Evolutionary conservation across 2,329 filamentous ascomycete species (phyloP).

Genomic region (Akanthomyces muscarius): DNA sequence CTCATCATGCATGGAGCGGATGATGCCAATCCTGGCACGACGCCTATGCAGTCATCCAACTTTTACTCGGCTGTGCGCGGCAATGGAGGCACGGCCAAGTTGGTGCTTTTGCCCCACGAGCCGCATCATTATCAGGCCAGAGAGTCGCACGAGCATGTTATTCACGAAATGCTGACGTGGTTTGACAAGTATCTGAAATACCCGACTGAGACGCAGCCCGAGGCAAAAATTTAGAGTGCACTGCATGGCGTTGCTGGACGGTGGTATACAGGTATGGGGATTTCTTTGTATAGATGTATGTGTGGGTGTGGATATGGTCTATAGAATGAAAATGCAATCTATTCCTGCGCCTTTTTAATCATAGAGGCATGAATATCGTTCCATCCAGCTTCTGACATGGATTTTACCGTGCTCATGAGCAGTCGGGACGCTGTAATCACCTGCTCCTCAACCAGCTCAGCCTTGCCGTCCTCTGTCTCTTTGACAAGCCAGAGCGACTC

Average conservation of each 20-base stretch:
- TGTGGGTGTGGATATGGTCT: neutral
- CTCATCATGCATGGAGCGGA: constrained; percentile 9
- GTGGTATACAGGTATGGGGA: neutral
- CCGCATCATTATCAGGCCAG: constrained; percentile 14
- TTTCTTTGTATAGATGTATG: neutral
- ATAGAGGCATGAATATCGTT: constrained; percentile 48
- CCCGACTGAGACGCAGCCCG: neutral
- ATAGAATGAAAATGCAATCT: constrained; percentile 15
- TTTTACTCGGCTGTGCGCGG: constrained; percentile 13
- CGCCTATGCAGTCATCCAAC: constrained; percentile 10
- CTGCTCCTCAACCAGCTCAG: constrained; percentile 47
- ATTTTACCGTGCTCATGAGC: constrained; percentile 45
- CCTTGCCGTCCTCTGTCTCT: constrained; percentile 28
- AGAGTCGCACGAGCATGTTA: constrained; percentile 9
- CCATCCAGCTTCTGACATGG: constrained; percentile 50
- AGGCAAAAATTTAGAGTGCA: constrained; percentile 7
- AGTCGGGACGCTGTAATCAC: constrained; percentile 48
- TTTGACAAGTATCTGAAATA: constrained; percentile 13
- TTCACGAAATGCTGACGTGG: constrained; percentile 9
- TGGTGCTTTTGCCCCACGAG: constrained; percentile 9
- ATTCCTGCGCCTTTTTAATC: constrained; percentile 33
- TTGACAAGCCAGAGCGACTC: constrained; percentile 49
- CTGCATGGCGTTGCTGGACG: neutral
- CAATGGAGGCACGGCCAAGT: constrained; percentile 13
- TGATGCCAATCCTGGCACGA: constrained; percentile 12